These are phyloP conservation scores for Aspergillus sp. DNA, from an alignment of 2,329 filamentous ascomycete genomes.

Conservation along the genomic window DNA sequence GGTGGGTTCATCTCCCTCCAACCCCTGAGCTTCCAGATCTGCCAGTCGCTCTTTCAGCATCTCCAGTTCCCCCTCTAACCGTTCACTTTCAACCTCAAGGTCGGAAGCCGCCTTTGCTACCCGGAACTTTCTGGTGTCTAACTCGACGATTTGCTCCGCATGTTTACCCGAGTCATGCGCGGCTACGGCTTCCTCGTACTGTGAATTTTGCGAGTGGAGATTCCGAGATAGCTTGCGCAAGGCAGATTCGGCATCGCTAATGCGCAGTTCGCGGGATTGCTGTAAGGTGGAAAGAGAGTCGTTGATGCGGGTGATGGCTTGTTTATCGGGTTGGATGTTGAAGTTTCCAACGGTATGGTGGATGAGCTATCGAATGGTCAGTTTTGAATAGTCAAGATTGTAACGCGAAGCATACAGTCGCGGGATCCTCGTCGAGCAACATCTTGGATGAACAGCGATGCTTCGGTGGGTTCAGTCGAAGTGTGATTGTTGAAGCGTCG, in stretches of 20 bases:
- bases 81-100: slow-evolving; percentile 89
- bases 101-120: slow-evolving; percentile 88
- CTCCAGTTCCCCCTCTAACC: slow-evolving; percentile 73
- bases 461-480: slow-evolving; percentile 2
- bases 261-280: slow-evolving; percentile 73
- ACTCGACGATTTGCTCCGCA: slow-evolving; percentile 74
- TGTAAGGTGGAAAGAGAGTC: slow-evolving; percentile 80
- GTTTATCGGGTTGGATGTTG: slow-evolving; percentile 85
- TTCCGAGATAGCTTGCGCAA: slow-evolving; percentile 71
- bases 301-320: slow-evolving; percentile 74
- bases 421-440: slow-evolving; percentile 91
- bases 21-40: slow-evolving; percentile 79
- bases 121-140: slow-evolving; percentile 92
- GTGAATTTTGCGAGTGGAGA: slow-evolving; percentile 67
- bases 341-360: slow-evolving; percentile 90
- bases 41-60: slow-evolving; percentile 70
- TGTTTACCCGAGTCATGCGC: slow-evolving; percentile 75
- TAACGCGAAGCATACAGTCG: slow-evolving; percentile 56
- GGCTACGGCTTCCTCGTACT: slow-evolving; percentile 70
- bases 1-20: slow-evolving; percentile 62
- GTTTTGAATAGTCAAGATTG: neutral
- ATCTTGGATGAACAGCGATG: slow-evolving; percentile 51
- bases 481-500: neutral
- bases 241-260: slow-evolving; percentile 63
- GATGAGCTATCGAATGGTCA: slow-evolving; percentile 62